These are phyloP conservation scores for Phaffomyces thermotolerans DNA, from an alignment of 805 yeast genomes.

Conservation along the genomic window DNA sequence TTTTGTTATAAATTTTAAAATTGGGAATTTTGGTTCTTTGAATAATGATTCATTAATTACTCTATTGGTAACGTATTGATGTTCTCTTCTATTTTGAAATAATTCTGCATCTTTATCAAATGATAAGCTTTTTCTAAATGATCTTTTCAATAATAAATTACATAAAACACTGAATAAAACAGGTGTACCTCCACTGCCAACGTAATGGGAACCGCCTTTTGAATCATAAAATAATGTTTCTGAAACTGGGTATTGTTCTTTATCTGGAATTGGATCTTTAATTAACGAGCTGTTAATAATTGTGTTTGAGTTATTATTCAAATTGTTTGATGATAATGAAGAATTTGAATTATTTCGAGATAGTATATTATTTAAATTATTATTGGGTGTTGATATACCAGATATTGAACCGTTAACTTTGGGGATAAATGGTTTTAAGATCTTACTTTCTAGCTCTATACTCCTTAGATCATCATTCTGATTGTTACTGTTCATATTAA, in stretches of 20 bases:
- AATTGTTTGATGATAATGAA: too few species aligned
- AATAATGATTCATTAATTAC: constrained; percentile 9
- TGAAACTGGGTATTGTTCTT: constrained; percentile 6
- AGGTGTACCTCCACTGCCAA: constrained; percentile 41
- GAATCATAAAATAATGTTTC: constrained; percentile 35
- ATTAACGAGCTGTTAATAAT: too few species aligned
- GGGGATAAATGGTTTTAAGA: constrained; percentile 18
- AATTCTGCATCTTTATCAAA: constrained; percentile 26
- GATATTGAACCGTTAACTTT: constrained; percentile 1
- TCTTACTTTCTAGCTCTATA: constrained; percentile 16
- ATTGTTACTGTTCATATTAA: constrained; percentile 10
- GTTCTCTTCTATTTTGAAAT: constrained; percentile 14
- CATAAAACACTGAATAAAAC: constrained; percentile 36
- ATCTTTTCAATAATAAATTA: constrained; percentile 29
- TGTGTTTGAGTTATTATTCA: too few species aligned
- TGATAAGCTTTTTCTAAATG: constrained; percentile 30
- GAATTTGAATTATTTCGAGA: too few species aligned
- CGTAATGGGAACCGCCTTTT: constrained; percentile 40
- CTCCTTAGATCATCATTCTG: constrained; percentile 9
- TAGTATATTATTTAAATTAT: not conserved
- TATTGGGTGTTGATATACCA: not conserved
- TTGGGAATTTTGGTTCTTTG: constrained; percentile 29
- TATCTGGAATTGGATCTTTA: too few species aligned
- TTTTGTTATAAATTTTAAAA: constrained; percentile 27
- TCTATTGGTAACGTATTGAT: constrained; percentile 6